Evolutionary conservation across 179 eudicot species (phyloP), one percentile per base, ranked within the genome.

Genomic region (Camellia oleifera): DNA sequence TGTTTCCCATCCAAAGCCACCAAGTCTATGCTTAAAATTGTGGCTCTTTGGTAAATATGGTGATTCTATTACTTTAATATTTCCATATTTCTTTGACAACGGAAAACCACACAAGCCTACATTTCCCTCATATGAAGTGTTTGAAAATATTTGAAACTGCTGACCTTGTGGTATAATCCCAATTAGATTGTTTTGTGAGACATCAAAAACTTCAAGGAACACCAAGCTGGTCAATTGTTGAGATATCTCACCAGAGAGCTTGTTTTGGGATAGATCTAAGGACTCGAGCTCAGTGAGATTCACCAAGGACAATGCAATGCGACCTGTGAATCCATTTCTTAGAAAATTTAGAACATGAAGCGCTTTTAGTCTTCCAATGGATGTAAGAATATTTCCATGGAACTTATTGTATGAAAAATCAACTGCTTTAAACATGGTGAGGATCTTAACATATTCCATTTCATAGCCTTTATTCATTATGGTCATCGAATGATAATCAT

Each of bases 391-490:
- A 7, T 68, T 8, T 15, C 80, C 80, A 10, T 46, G 40, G 62
- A 77, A 67, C 14, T 77, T 48, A 63, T 77, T 77, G 20, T 60
- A 0, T 13, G 80, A 78, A 64, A 78, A 66, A 67, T 78, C 80
- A 42, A 67, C 53, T 9, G 60, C 61, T 50, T 44, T 78, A 48
- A 67, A 66, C 18, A 60, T 57, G 4, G 72, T 53, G 5, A 78
- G 66, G 18, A 78, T 70, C 72, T 50, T 78, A 9, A 48, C 74
- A 2, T 74, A 32, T 32, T 32, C 40, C 40, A 32, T 32, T 32
- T 32, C 40, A 32, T 32, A 32, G 1, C 40, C 40, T 67, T 78
- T 78, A 15, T 52, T 66, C 13, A 67, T 6, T 50, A 78, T 57
- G 20, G 72, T 78, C 52, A 53, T 56, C n/a, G 74, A 50, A n/a